phyloP scores from a whole-genome alignment of 306 rosid species.

The Castanea sativa region DNA sequence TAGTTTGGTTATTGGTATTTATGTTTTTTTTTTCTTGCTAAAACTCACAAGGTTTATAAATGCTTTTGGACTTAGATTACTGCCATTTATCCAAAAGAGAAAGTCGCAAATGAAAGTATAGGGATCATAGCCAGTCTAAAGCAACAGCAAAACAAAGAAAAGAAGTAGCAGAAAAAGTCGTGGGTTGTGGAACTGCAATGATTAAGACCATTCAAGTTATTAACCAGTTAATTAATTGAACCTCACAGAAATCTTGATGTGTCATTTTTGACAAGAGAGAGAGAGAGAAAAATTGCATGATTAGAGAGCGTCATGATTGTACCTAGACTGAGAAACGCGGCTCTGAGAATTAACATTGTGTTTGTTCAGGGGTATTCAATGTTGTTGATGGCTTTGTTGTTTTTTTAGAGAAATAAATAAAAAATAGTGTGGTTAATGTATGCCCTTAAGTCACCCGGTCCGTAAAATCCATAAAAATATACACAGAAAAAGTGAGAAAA shows the following conservation, averaged over 20 bases:
- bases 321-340: constrained; percentile 70
- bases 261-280: constrained; percentile 39
- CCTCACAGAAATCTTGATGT: constrained; percentile 37
- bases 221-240: constrained; percentile 29
- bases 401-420: neutral
- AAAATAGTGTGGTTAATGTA: neutral
- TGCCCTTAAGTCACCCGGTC: too few species aligned
- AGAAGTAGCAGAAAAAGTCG: constrained; percentile 49
- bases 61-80: neutral
- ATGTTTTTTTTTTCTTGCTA: neutral
- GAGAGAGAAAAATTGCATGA: constrained; percentile 40
- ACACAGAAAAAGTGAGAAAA: neutral
- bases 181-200: constrained; percentile 67
- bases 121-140: constrained; percentile 37
- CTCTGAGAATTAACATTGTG: constrained; percentile 35
- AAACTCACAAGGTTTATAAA: constrained; percentile 28
- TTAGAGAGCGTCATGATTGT: constrained; percentile 67
- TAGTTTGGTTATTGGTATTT: constrained; percentile 5
- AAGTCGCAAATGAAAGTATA: constrained; percentile 37
- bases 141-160: constrained; percentile 42
- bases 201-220: constrained; percentile 53
- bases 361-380: constrained; percentile 15
- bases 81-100: constrained; percentile 40
- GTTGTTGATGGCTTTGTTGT: constrained; percentile 23
- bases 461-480: neutral